phyloP scores from a whole-genome alignment of 495 filamentous ascomycete genomes.

The Hyaloscypha bicolor region DNA sequence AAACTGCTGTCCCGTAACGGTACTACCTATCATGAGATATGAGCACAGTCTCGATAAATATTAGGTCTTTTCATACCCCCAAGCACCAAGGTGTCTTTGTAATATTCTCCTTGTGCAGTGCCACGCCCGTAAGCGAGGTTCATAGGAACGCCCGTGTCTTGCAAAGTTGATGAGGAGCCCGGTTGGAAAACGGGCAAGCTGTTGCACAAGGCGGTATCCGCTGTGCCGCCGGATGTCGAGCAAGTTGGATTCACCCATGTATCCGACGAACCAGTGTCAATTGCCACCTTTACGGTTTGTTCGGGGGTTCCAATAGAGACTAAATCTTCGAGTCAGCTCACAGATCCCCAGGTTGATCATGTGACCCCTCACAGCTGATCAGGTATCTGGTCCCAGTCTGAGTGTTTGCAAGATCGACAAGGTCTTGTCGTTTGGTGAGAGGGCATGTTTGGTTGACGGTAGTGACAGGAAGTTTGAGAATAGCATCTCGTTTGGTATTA shows the following conservation, averaged over 20 bases:
- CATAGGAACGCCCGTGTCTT: neutral
- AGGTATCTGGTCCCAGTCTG: no score
- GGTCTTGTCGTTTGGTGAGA: neutral
- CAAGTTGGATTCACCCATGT: conserved; percentile 34
- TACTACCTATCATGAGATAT: neutral
- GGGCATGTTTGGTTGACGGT: neutral
- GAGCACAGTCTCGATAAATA: neutral
- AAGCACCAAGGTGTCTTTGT: conserved; percentile 5
- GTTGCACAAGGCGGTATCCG: conserved; percentile 2
- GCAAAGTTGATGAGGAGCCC: neutral
- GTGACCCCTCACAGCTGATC: no score
- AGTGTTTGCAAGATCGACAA: neutral
- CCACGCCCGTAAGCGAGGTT: conserved; percentile 14
- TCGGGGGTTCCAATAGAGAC: conserved; percentile 41
- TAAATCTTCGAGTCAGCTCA: neutral
- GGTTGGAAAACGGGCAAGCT: conserved; percentile 13
- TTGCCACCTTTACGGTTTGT: conserved; percentile 42
- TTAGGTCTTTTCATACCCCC: neutral
- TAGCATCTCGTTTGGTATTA: conserved; percentile 4
- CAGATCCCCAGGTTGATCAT: no score
- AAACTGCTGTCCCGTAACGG: conserved; percentile 28
- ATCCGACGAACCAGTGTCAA: conserved; percentile 47
- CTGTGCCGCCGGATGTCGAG: neutral
- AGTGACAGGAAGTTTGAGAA: conserved; percentile 12
- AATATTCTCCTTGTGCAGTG: conserved; percentile 9